Base-by-base conservation (phyloP, 2,329 filamentous ascomycete species). In the Pseudogymnoascus sp. region DNA sequence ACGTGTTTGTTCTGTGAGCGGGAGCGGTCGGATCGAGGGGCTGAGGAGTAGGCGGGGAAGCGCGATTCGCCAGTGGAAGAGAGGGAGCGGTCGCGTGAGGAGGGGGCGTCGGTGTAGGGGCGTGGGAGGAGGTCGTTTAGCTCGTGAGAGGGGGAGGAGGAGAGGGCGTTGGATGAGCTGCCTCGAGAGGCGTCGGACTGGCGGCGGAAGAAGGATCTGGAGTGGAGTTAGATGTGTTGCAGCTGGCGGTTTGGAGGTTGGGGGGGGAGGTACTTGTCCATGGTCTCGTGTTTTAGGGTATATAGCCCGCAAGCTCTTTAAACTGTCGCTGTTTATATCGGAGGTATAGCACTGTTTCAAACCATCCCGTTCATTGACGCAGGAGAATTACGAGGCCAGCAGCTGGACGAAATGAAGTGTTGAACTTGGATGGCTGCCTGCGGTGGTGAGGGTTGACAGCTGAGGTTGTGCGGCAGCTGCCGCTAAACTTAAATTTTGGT, bases 391-490 rank as follows among this genome's bases (percentile, higher is more conserved):
- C 6, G 25, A 56, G 46, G 5, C n/a, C 14, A 0, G 8, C 3
- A 56, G 7, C 14, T 56, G 46, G n/a, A 56, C 25, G 25, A 56
- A 34, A 31, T 18, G 14, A 5, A 16, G 4, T 2, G 46, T 56
- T 31, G 46, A 18, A 31, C 25, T 56, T 56, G 46, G 46, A 56
- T 34, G 46, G 46, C 9, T 56, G 46, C 46, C 46, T 56, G 25
- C 25, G 46, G 46, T 56, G 46, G 25, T 56, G 25, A 56, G 25
- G 25, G 3, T 56, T 56, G 46, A 56, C 46, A 34, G 46, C 46
- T 56, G 46, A 56, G 46, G 46, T 56, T 56, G 46, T 56, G 46
- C 46, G 46, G 46, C 46, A 56, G 46, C 46, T 34, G 46, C 46
- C 46, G 46, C 46, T 56, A 34, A 53, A 56, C 46, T 34, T 56